Percentiles rank a stretch among this genome's conserved stretches.
phyloP scores from a whole-genome alignment of 768 basidiomycete genomes.

The Clathrus columnatus region DNA sequence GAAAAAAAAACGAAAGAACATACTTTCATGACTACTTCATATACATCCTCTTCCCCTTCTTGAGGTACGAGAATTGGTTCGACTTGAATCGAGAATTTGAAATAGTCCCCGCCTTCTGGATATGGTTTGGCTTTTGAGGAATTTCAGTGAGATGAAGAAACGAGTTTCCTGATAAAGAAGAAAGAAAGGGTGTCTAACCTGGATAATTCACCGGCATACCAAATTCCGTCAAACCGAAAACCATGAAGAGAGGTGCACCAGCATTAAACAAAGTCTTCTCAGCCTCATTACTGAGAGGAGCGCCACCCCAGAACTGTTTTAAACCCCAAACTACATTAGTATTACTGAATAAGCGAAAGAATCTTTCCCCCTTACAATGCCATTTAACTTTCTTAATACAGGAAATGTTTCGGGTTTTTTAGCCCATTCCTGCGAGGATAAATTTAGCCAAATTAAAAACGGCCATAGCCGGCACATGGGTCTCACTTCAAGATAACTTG shows the following conservation, averaged over 20 bases:
- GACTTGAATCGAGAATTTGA: not conserved
- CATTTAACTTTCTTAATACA: constrained; percentile 9
- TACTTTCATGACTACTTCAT: constrained; percentile 1
- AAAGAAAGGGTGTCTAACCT: too few species aligned
- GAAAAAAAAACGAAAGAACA: not conserved
- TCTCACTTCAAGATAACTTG: constrained; percentile 21
- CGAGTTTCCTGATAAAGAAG: too few species aligned
- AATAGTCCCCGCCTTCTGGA: not conserved
- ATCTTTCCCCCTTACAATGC: constrained; percentile 16
- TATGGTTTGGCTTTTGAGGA: not conserved
- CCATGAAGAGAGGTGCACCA: not conserved
- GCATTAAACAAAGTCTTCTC: not conserved
- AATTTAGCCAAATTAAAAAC: not conserved
- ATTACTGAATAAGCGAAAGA: not conserved
- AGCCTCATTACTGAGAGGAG: not conserved
- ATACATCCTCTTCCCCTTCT: not conserved
- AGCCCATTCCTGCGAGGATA: constrained; percentile 16
- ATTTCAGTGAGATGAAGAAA: too few species aligned
- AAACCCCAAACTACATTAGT: not conserved
- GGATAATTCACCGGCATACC: not conserved
- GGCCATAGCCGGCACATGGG: not conserved
- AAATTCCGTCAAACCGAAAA: not conserved
- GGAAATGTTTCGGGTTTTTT: constrained; percentile 10
- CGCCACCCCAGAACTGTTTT: constrained; percentile 3
- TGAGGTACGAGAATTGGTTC: not conserved